Percentiles rank a stretch among this genome's conserved stretches.
phyloP scores from a whole-genome alignment of 441 rosid species.

The Geranium incanum region DNA sequence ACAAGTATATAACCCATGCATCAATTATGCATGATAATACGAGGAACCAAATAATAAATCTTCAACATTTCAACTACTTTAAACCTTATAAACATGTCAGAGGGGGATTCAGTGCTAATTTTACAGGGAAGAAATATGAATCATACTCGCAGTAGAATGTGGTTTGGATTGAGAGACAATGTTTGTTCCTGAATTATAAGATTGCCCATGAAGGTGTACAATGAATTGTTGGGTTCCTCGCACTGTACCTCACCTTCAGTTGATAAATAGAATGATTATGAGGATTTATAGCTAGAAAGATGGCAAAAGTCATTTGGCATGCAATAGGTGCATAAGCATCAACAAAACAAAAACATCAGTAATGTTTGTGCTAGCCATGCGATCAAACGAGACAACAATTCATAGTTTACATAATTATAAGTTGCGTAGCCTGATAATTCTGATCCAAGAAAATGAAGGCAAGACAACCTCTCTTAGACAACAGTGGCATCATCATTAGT shows the following conservation, averaged over 20 bases:
- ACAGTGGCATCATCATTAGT: conserved; percentile 1
- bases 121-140: conserved; percentile 18
- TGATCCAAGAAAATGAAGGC: neutral
- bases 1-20: conserved; percentile 1
- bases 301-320: neutral
- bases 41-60: neutral
- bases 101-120: neutral
- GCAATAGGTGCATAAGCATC: neutral
- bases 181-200: conserved; percentile 81
- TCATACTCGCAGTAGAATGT: conserved; percentile 83
- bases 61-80: conserved; percentile 10
- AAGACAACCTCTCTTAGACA: conserved; percentile 6
- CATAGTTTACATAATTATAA: neutral
- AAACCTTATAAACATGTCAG: conserved; percentile 4
- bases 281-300: conserved; percentile 8
- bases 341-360: neutral
- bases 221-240: conserved; percentile 96
- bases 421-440: neutral
- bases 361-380: conserved; percentile 1
- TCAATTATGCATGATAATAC: neutral
- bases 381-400: neutral
- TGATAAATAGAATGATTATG: conserved; percentile 23
- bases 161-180: conserved; percentile 87
- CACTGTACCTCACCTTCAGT: conserved; percentile 93
- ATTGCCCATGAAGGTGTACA: conserved; percentile 97